phyloP scores from a whole-genome alignment of 1,284 basidiomycete genomes.

The Waitea zeae region DNA sequence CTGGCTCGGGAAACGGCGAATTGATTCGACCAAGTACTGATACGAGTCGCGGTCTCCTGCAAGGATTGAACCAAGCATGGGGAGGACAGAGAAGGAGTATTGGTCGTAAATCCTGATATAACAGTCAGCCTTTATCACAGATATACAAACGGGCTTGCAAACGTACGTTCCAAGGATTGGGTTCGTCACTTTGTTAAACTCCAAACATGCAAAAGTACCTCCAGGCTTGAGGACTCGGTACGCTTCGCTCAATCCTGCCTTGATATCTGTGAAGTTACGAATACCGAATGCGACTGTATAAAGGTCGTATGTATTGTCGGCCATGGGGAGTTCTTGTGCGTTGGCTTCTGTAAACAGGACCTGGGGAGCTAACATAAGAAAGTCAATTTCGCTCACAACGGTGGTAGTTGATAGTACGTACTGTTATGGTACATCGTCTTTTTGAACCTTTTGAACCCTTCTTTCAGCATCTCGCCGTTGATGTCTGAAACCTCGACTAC shows the following conservation, averaged over 20 bases:
- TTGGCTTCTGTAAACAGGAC: conserved; percentile 89
- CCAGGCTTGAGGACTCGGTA: conserved; percentile 93
- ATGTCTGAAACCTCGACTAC: conserved; percentile 90
- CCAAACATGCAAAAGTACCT: conserved; percentile 89
- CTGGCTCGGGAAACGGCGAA: conserved; percentile 87
- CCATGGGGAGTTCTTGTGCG: conserved; percentile 72
- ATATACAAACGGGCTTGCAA: neutral
- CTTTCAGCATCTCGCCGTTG: conserved; percentile 89
- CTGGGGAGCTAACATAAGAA: conserved; percentile 83
- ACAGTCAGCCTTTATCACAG: conserved; percentile 5
- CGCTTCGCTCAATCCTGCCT: conserved; percentile 79
- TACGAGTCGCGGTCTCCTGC: conserved; percentile 92
- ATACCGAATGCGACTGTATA: conserved; percentile 99
- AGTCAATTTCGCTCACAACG: too few species aligned
- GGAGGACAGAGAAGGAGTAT: conserved; percentile 95
- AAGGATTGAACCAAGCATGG: conserved; percentile 88
- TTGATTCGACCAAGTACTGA: conserved; percentile 96
- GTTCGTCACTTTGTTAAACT: conserved; percentile 91
- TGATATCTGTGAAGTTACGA: conserved; percentile 91
- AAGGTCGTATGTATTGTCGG: conserved; percentile 76
- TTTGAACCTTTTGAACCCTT: conserved; percentile 83
- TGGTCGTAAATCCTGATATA: conserved; percentile 73
- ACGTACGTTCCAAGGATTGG: conserved; percentile 76
- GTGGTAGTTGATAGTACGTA: conserved; percentile 23
- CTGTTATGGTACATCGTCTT: conserved; percentile 95